Evolutionary conservation across 2,329 filamentous ascomycete species (phyloP).

Genomic region (Aspergillus niger): DNA sequence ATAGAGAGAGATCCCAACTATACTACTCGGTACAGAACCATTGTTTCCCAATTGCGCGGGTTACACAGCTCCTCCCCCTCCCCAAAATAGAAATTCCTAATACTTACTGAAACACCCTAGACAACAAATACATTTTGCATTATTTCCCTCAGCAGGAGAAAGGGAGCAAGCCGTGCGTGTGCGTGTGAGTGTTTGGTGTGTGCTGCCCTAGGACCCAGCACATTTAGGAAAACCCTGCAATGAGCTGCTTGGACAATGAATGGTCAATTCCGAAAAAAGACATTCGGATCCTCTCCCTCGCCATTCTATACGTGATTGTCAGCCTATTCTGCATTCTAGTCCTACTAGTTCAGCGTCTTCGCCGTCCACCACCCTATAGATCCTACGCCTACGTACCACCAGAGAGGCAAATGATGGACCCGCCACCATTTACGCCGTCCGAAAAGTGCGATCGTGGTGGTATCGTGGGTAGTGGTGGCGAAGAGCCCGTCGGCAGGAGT

Average conservation of each 20-base stretch:
- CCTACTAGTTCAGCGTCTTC: constrained; percentile 23
- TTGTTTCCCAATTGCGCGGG: background rate
- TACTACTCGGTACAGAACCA: background rate
- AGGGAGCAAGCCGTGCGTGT: background rate
- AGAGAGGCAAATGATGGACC: constrained; percentile 27
- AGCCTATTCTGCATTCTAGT: constrained; percentile 21
- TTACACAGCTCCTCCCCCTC: background rate
- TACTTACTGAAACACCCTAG: constrained; percentile 1
- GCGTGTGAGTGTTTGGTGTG: constrained; percentile 1
- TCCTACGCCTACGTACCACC: constrained; percentile 8
- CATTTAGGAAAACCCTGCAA: constrained; percentile 9
- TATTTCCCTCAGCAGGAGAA: background rate
- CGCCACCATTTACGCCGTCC: constrained; percentile 10
- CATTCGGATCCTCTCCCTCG: constrained; percentile 16
- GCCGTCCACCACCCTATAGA: constrained; percentile 18
- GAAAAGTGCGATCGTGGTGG: constrained; percentile 13
- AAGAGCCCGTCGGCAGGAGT: constrained; percentile 12
- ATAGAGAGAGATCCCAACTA: background rate
- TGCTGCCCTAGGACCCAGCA: background rate
- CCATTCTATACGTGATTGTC: constrained; percentile 19
- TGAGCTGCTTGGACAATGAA: constrained; percentile 19
- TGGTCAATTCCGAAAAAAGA: constrained; percentile 10
- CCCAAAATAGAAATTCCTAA: background rate
- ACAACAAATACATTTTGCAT: background rate
- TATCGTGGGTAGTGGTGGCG: constrained; percentile 16